Percentiles rank a stretch among this genome's conserved stretches.
These are phyloP conservation scores for Hymenotorrendiella dingleyae DNA, from an alignment of 2,329 filamentous ascomycete species.

Conservation along the genomic window DNA sequence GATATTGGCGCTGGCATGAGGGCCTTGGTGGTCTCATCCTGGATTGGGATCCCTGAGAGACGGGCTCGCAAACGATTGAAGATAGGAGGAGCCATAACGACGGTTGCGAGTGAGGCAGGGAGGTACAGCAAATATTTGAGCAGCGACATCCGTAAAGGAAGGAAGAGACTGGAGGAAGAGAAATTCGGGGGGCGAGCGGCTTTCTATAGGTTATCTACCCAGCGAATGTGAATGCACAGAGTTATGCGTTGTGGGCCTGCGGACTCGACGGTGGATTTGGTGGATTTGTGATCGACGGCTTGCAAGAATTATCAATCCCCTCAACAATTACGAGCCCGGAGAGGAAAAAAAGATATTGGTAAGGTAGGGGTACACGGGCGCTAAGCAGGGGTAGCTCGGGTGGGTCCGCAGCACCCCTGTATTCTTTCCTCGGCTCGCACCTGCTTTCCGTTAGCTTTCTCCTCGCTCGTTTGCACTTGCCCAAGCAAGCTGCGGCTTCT, in stretches of 20 bases:
- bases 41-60: conserved; percentile 3
- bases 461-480: too few species aligned
- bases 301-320: neutral
- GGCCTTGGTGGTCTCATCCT: conserved; percentile 1
- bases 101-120: conserved; percentile 8
- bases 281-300: neutral
- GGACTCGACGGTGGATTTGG: neutral
- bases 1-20: neutral
- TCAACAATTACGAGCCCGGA: too few species aligned
- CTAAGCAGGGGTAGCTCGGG: too few species aligned
- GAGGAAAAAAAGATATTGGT: too few species aligned
- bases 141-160: conserved; percentile 11
- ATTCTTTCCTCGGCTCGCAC: too few species aligned
- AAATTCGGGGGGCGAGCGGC: neutral
- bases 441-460: too few species aligned
- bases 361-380: too few species aligned
- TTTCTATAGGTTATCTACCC: conserved; percentile 5
- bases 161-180: conserved; percentile 1
- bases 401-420: too few species aligned
- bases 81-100: conserved; percentile 13
- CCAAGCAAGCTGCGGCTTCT: too few species aligned
- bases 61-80: conserved; percentile 13
- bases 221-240: neutral
- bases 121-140: conserved; percentile 11
- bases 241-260: neutral